Conservation (phyloP, 305 asterid genomes). For the Andrographis paniculata region DNA sequence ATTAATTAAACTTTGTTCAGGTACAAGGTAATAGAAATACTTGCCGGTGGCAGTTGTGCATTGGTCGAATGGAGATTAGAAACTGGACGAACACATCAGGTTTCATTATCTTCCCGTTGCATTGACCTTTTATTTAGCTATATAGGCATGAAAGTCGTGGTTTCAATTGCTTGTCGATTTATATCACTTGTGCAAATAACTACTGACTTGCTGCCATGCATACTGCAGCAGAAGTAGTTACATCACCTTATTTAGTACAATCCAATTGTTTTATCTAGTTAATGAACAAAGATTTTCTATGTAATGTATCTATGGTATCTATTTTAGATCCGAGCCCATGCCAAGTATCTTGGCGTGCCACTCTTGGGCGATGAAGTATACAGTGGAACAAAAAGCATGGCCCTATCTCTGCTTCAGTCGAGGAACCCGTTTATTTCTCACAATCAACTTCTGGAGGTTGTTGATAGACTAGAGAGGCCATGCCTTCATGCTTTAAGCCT, state of each 20-base stretch:
- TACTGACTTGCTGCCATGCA: too few relatives aligned
- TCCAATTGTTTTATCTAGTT: too few relatives aligned
- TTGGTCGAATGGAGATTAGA: conserved; percentile 93
- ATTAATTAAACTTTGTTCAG: conserved; percentile 31
- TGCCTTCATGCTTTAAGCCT: conserved; percentile 85
- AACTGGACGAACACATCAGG: conserved; percentile 99
- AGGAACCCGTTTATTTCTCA: conserved; percentile 38
- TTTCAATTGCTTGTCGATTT: background rate
- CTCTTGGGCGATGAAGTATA: conserved; percentile 88
- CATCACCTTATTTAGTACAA: too few relatives aligned
- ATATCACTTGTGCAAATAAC: too few relatives aligned
- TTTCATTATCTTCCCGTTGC: conserved; percentile 18
- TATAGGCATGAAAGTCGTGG: background rate
- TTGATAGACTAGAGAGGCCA: conserved; percentile 64
- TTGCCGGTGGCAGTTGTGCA: conserved; percentile 78
- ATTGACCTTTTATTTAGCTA: conserved; percentile 5
- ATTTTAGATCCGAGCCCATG: conserved; percentile 86
- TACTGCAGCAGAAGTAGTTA: too few relatives aligned
- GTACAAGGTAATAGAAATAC: conserved; percentile 78
- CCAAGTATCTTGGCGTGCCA: conserved; percentile 81
- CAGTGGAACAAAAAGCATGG: conserved; percentile 89
- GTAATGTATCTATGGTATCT: background rate
- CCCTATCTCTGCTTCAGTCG: conserved; percentile 66
- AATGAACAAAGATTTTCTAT: background rate
- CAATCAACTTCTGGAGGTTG: conserved; percentile 38